phyloP scores from a whole-genome alignment of 495 filamentous ascomycete species.

The Lineolata rhizophorae region DNA sequence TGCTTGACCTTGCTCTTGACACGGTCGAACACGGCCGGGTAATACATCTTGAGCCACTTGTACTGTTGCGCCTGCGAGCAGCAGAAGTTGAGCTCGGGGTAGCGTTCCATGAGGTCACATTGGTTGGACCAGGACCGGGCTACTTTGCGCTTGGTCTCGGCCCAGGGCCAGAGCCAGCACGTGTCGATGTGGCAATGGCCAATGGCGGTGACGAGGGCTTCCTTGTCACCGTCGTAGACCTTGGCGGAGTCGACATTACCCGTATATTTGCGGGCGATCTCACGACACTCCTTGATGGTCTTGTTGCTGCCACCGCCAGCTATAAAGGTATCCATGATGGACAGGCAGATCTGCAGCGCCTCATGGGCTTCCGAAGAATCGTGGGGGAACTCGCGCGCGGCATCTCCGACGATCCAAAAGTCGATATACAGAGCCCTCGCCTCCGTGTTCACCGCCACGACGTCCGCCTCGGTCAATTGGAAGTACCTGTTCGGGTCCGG shows the following conservation, averaged over 20 bases:
- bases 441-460: slow-evolving; percentile 70
- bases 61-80: slow-evolving; percentile 91
- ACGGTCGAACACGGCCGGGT: slow-evolving; percentile 69
- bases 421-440: slow-evolving; percentile 70
- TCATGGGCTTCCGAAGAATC: slow-evolving; percentile 47
- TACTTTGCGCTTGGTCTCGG: slow-evolving; percentile 95
- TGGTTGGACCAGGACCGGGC: slow-evolving; percentile 93
- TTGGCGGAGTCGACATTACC: slow-evolving; percentile 64
- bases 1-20: slow-evolving; percentile 81
- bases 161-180: slow-evolving; percentile 97
- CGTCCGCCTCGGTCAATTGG: slow-evolving; percentile 54
- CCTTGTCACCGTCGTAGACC: slow-evolving; percentile 56
- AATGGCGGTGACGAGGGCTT: slow-evolving; percentile 64
- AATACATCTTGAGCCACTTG: slow-evolving; percentile 85
- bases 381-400: slow-evolving; percentile 16
- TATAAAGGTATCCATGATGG: slow-evolving; percentile 78
- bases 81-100: slow-evolving; percentile 81
- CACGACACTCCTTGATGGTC: slow-evolving; percentile 52
- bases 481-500: slow-evolving; percentile 66
- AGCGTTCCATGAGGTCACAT: slow-evolving; percentile 80
- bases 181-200: slow-evolving; percentile 96
- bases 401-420: slow-evolving; percentile 74
- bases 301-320: slow-evolving; percentile 49
- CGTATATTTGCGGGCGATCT: slow-evolving; percentile 64
- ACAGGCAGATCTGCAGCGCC: slow-evolving; percentile 60